Base-by-base conservation (phyloP, 2,329 filamentous ascomycete species). In the Aspergillus sp. region DNA sequence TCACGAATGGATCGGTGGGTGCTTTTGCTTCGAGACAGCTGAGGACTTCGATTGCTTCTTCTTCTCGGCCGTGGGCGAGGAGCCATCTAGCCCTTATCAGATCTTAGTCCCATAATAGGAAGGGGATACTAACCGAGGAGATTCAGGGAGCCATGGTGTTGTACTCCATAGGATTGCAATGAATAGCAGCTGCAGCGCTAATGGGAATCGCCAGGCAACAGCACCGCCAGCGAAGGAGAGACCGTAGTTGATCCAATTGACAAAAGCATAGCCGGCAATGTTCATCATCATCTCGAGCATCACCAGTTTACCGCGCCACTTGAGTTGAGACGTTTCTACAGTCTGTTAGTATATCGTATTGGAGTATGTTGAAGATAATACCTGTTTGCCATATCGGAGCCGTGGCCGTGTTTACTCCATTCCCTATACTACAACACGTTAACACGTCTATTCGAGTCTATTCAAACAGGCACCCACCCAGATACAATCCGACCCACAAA, bases 201-300 rank as follows among this genome's bases (percentile, higher is more conserved):
- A 70, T 0, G 79, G 79, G 3, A 80, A 67, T 39, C 79, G 64
- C 79, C 80, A 81, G 0, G 76, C 68, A 12, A 80, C 67, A 0
- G 71, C 60, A 5, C 79, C 77, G 3, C 63, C 65, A 2, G 75
- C 63, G 62, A 79, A 84, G 6, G 76, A 79, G 55, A 83, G 76
- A 2, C 80, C 80, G 56, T 77, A 83, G 7, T 77, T 83, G 11
- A 84, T 73, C 80, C 81, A 84, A 45, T 83, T 82, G 4, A 75
- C 77, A 2, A 84, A 48, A 1, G 70, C 75, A 58, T 82, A 82
- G 2, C 81, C 82, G 17, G 73, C 75, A 44, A 83, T 79, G 55
- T 81, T 81, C 64, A 82, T 72, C 46, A 79, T 79, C 68, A 83
- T 75, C 50, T 81, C 77, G 23, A 81, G 73, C 37, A 80, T 71